Base-by-base conservation (phyloP, 441 rosid genomes). In the Jatropha multifida region DNA sequence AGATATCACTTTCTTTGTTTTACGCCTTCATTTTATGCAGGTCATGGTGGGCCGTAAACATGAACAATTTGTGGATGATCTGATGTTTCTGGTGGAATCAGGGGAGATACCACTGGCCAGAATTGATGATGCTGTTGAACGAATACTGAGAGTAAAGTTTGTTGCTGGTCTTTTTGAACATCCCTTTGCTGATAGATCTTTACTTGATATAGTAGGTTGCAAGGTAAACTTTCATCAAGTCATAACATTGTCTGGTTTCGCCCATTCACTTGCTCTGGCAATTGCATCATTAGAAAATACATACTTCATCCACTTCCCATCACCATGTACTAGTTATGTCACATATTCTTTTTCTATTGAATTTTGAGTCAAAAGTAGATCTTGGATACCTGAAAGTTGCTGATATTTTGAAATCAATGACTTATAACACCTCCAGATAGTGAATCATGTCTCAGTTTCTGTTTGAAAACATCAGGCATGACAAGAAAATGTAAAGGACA, bases 101-200 rank as follows among this genome's bases (percentile, higher is more conserved):
- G 94, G 94, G 42, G 96, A 89, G 82, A 78, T 95, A 80, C 58
- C 88, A 12, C 74, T 91, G 79, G 71, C 88, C 76, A 85, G 99
- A 77, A 86, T 95, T 68, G 82, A 91, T 78, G 96, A 95, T 79
- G 96, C 99, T 46, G 98, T 95, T 78, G 90, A 86, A 74, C 85
- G 97, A 75, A 92, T 95, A 81, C 83, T 95, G 54, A 88, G 99
- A 81, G 98, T 95, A 80, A 93, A 93, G 76, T 92, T 93, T 77
- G 85, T 89, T 5, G 80, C 90, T 56, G 96, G 98, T 80, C 88
- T 95, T 69, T 95, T 95, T 18, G 95, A 90, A 81, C 65, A 89
- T 75, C 98, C 98, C 68, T 85, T 88, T 77, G 73, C 92, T 7
- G 93, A 95, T 75, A 82, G 91, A 80, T 86, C 94, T 67, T 88